Percentiles rank a stretch among this genome's conserved stretches.
Evolutionary conservation across 148 eudicot genomes (phyloP).

Genomic region (Cornus florida): DNA sequence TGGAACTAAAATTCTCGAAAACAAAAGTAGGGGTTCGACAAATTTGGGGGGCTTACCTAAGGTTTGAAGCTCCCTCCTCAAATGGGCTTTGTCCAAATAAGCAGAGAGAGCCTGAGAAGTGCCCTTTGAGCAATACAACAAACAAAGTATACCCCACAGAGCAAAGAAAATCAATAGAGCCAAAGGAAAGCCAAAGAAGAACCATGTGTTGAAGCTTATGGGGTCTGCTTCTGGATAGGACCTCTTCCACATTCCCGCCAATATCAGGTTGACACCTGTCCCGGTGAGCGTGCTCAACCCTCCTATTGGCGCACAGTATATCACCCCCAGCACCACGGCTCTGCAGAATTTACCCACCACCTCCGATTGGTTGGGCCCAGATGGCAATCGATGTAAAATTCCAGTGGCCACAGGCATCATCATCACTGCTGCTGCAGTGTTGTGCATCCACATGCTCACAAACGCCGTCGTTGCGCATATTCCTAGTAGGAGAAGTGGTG

Average conservation of each 20-base stretch:
- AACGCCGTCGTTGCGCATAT: constrained; percentile 86
- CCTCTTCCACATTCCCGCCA: constrained; percentile 98
- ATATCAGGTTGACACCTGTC: constrained; percentile 95
- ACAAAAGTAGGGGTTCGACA: too few species aligned
- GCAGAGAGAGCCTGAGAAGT: constrained; percentile 41
- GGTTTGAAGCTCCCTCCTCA: constrained; percentile 63
- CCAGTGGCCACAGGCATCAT: constrained; percentile 99
- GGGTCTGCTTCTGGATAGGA: constrained; percentile 70
- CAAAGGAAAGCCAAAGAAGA: constrained; percentile 74
- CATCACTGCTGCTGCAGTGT: constrained; percentile 80
- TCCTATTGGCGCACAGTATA: constrained; percentile 76
- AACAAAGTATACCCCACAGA: constrained; percentile 75
- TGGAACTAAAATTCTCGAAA: too few species aligned
- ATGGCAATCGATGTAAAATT: constrained; percentile 69
- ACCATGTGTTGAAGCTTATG: constrained; percentile 76
- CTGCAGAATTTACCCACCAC: constrained; percentile 56
- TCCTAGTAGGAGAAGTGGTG: constrained; percentile 75
- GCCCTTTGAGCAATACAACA: constrained; percentile 48
- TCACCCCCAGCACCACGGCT: constrained; percentile 84
- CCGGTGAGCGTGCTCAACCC: constrained; percentile 91
- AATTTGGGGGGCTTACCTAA: constrained; percentile 42
- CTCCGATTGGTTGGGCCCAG: constrained; percentile 28
- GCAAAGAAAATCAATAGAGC: constrained; percentile 64
- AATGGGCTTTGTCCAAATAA: constrained; percentile 68
- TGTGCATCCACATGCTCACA: constrained; percentile 99